Evolutionary conservation across 1,139 yeast genomes (phyloP), one percentile per base, ranked within the genome.

Genomic region (Groenewaldozyma auringiensis): DNA sequence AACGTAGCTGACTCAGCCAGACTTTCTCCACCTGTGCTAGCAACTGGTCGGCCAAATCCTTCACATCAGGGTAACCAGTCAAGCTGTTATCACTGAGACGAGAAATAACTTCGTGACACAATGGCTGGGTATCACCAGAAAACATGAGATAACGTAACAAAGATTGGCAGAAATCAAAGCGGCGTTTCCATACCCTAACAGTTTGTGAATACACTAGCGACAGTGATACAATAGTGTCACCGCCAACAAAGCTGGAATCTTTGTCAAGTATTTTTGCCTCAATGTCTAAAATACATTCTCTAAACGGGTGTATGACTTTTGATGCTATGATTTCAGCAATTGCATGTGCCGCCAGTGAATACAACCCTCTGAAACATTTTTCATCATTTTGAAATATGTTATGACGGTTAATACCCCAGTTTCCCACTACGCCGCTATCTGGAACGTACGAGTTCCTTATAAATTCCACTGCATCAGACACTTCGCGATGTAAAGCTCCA

Each of bases 231-330:
- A 49, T 41, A 16, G 52, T 47, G 21, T 55, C 51, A 3, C 60
- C 60, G 17, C 59, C 61, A 14, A 56, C 60, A 46, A 50, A 54
- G 13, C 51, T 49, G 9, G 57, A 49, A 37, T 56, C 58, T 17
- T 43, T 40, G 18, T 39, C 41, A n/a, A 57, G 43, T 27, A 57
- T 52, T 33, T 39, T 38, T 9, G 38, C 18, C 35, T 57, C 61
- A 16, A 57, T 34, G 2, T 48, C 51, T 4, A 55, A 48, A 14
- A 57, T 49, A 11, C 42, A 37, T 18, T 41, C 14, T 8, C 49
- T 40, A 22, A 54, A 55, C 11, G 54, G 52, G 3, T 16, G 21
- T 11, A 54, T 25, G n/a, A 56, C 44, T 17, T 37, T 21, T 13
- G 34, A 35, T 14, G 49, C 53, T 6, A 57, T 38, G 4, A 47